Conservation (phyloP, 208 protist genomes). For the Leishmania amazonensis region DNA sequence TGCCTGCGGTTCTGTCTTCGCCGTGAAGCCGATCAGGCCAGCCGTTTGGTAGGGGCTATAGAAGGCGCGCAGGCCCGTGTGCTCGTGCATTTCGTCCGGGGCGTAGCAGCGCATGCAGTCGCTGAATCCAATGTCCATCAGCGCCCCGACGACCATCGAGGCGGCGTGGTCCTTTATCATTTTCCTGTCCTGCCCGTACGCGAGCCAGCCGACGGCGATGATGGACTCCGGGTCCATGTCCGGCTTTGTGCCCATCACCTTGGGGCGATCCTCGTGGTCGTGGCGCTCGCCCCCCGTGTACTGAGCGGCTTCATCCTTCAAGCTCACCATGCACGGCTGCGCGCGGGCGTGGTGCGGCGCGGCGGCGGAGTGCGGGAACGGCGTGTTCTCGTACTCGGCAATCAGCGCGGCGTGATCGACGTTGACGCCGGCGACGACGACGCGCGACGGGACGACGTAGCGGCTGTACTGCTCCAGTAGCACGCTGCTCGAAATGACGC, state of each 20-base stretch:
- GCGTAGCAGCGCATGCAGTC: conserved; percentile 54
- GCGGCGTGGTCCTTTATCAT: conserved; percentile 74
- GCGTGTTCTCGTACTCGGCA: conserved; percentile 88
- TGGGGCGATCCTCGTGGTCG: conserved; percentile 85
- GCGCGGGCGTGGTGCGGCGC: conserved; percentile 71
- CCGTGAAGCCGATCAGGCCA: conserved; percentile 85
- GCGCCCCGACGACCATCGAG: conserved; percentile 61
- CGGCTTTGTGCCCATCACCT: conserved; percentile 87
- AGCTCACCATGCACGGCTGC: conserved; percentile 23
- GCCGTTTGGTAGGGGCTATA: conserved; percentile 82
- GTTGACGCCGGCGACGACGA: conserved; percentile 90
- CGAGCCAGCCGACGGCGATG: conserved; percentile 82
- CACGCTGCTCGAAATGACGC: conserved; percentile 59
- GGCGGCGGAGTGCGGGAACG: conserved; percentile 64
- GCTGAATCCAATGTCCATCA: conserved; percentile 73
- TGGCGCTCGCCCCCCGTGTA: conserved; percentile 81
- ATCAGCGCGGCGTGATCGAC: conserved; percentile 84
- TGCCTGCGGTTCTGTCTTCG: conserved; percentile 43
- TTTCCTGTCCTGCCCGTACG: conserved; percentile 57
- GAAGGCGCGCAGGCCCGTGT: conserved; percentile 69
- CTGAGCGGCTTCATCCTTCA: conserved; percentile 59
- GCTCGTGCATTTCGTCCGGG: conserved; percentile 40
- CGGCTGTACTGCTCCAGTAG: conserved; percentile 81
- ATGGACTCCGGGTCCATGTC: conserved; percentile 86
- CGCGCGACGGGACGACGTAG: conserved; percentile 71